Base-by-base conservation (phyloP, 192 early-diverging fungal species). In the Backusella tuberculispora region DNA sequence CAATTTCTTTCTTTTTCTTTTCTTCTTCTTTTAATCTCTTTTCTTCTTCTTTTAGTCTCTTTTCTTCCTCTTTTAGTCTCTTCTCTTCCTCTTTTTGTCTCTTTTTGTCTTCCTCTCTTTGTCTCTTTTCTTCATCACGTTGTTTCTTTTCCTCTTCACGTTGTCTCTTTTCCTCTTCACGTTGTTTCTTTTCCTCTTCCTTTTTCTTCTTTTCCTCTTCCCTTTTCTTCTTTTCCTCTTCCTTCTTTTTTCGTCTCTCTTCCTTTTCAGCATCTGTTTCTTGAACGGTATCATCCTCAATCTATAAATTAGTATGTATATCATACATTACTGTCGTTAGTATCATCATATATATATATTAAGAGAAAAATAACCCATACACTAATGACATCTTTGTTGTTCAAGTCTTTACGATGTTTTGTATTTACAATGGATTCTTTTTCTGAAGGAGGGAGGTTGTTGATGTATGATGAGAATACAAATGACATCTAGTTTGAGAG, bases 111-210 rank as follows among this genome's bases (percentile, higher is more conserved):
- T 69, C 72, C 76, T 84, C 69, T 80, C 83, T 48, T 66, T 71
- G 72, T 41, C 46, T 63, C 63, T 85, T 78, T 15, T 77, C 81
- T 71, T 73, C 66, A 2, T 75, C 66, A 3, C 66, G 56, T 47
- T 74, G 82, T 41, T 69, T 77, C 38, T 84, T 72, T 72, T 83
- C 78, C 50, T 87, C 87, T 26, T 83, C 72, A 1, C 75, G 69
- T 8, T 73, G 74, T 66, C 67, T 21, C 43, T 65, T 46, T 71
- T 80, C 53, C 26, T 38, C 43, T n/a, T 74, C 73, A 34, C 71
- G n/a, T 66, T 47, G 34, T 67, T 38, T 41, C 50, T n/a, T 67
- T 10, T 72, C 66, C 19, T 74, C 47, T 19, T 74, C 77, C 68
- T 73, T 44, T 21, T 34, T 74, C 38, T 63, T 65, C 7, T 37